Percentiles rank a stretch among this genome's conserved stretches.
Evolutionary conservation across 1,139 yeast genomes (phyloP).

Genomic region (Taiozyma onychis): DNA sequence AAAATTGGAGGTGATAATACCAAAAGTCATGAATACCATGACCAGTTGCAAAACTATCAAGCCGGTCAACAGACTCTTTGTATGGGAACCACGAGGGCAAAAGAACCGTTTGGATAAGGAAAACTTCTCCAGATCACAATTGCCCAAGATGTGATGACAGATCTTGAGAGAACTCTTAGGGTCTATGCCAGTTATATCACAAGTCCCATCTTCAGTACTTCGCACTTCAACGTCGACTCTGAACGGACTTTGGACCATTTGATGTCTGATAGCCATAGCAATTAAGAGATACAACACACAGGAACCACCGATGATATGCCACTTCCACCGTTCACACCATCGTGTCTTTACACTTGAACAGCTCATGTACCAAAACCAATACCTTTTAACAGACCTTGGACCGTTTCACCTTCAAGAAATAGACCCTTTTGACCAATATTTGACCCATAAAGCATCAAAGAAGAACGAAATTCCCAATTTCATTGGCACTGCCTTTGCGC

Average conservation of each 20-base stretch:
- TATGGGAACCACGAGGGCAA: conserved; percentile 4
- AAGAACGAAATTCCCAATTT: not conserved
- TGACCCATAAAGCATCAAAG: too few relatives aligned
- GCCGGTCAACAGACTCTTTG: not conserved
- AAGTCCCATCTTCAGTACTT: not conserved
- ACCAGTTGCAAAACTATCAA: conserved; percentile 14
- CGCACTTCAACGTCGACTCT: not conserved
- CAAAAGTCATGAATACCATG: conserved; percentile 42
- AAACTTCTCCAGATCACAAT: conserved; percentile 8
- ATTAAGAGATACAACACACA: not conserved
- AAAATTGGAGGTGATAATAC: conserved; percentile 70
- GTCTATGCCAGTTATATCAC: conserved; percentile 2
- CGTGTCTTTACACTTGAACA: not conserved
- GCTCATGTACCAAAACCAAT: not conserved
- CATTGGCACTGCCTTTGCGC: not conserved
- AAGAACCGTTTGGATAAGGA: conserved; percentile 4
- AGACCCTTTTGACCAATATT: too few relatives aligned
- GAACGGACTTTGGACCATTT: not conserved
- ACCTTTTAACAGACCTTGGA: too few relatives aligned
- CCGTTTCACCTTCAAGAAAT: too few relatives aligned
- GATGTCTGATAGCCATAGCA: not conserved
- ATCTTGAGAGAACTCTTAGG: not conserved
- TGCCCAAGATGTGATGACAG: conserved; percentile 5
- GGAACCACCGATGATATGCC: not conserved
- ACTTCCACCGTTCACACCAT: not conserved